Evolutionary conservation across 805 yeast species (phyloP), one percentile per base, ranked within the genome.

Genomic region (Ogataea paradorogensis): DNA sequence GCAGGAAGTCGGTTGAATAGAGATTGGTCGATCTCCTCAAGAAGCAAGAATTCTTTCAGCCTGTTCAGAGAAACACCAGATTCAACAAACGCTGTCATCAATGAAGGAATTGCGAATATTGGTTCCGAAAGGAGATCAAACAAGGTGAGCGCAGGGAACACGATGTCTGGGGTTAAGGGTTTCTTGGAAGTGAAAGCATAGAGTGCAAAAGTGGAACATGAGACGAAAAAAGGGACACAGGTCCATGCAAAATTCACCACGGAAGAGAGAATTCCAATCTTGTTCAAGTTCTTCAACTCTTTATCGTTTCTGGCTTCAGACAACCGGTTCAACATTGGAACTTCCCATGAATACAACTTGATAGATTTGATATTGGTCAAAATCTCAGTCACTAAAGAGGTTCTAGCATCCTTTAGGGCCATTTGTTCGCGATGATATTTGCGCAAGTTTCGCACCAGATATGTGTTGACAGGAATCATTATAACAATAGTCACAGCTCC

Each of bases 321-420:
- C 9, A 82, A 58, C 45, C 72, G 74, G 15, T 66, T 62, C 26
- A 78, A 51, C 79, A 81, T 78, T 18, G 87, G 82, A 24, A 64
- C 62, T 55, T 82, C 90, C 84, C 86, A 82, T 0, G 84, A 78
- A 51, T 80, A 82, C 20, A 82, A 61, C 51, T 82, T 82, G 48
- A 82, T 76, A 38, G 80, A 71, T 52, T 81, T 82, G 35, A 82
- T 77, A 22, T 80, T 71, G 27, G 70, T 67, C 35, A 82, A 56
- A 9, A 82, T 66, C 50, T 82, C 90, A 13, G 75, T 69, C n/a
- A 78, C 75, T 15, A 73, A 61, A 13, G 74, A 70, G 2, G 82
- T 74, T 62, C 90, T 69, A 15, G 61, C 61, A 55, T 82, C 89
- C 46, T 79, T 82, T 41, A 69, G 67, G 37, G 67, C 68, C 89